Conservation (phyloP, 257 asterid species). For the Solanum chilense region DNA sequence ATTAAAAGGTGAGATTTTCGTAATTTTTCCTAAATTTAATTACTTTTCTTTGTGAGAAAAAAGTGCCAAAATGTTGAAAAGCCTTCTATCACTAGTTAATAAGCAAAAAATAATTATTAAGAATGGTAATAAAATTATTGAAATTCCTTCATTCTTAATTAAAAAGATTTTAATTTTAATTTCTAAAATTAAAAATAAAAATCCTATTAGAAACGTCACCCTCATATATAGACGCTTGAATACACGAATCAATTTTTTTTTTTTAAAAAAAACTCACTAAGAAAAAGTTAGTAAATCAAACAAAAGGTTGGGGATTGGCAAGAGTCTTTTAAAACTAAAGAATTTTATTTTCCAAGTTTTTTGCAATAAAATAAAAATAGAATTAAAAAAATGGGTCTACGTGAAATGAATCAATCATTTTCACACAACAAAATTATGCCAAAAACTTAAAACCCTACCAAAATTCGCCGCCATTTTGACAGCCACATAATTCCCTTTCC, state of each 20-base stretch:
- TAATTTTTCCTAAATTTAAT: no score
- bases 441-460: background rate
- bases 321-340: background rate
- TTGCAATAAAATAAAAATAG: background rate
- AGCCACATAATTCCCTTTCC: background rate
- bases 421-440: background rate
- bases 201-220: no score
- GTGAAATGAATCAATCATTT: background rate
- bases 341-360: background rate
- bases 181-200: no score
- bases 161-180: no score
- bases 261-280: background rate
- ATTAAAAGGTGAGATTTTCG: no score
- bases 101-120: accelerated
- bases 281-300: background rate
- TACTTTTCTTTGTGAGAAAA: background rate
- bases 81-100: background rate
- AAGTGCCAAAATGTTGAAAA: background rate
- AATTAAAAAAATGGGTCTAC: background rate
- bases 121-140: no score
- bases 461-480: background rate
- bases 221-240: no score
- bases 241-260: no score
- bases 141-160: no score
- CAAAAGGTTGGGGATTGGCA: background rate